phyloP scores from a whole-genome alignment of 108 stramenopile species.

The Nitzschia palea region DNA sequence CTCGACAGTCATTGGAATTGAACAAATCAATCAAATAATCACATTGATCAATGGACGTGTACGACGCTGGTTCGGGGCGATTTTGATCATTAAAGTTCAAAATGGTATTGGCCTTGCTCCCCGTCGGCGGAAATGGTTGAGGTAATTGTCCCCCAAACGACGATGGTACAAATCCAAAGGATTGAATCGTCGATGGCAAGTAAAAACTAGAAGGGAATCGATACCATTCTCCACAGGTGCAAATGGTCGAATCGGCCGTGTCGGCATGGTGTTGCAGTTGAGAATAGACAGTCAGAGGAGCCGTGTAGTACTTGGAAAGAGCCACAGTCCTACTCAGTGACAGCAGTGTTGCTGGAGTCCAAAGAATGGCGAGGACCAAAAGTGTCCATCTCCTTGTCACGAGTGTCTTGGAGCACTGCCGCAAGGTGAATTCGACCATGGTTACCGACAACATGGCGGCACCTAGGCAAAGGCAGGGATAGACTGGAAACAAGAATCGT shows the following conservation, averaged over 20 bases:
- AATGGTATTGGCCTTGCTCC: conserved; percentile 39
- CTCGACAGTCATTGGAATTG: conserved; percentile 26
- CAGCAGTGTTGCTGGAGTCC: conserved; percentile 40
- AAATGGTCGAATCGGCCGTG: conserved; percentile 45
- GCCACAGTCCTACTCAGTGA: conserved; percentile 66
- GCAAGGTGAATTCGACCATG: neutral
- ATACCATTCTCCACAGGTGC: conserved; percentile 97
- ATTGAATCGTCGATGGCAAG: conserved; percentile 56
- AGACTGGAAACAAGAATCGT: conserved; percentile 92
- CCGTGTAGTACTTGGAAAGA: conserved; percentile 69
- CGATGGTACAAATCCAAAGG: conserved; percentile 80
- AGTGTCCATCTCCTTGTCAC: conserved; percentile 12
- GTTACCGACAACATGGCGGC: conserved; percentile 39
- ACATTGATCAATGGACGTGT: conserved; percentile 54
- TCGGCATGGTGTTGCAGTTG: conserved; percentile 17
- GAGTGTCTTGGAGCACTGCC: neutral
- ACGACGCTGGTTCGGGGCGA: conserved; percentile 64
- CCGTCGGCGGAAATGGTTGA: conserved; percentile 71
- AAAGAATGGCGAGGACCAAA: conserved; percentile 31
- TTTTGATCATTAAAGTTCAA: conserved; percentile 82
- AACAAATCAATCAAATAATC: conserved; percentile 77
- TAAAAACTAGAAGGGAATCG: conserved; percentile 91
- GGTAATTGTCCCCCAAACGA: conserved; percentile 92
- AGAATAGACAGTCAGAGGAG: conserved; percentile 71
- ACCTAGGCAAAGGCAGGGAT: conserved; percentile 69